Conservation (phyloP, 148 eudicot genomes). For the Rhododendron griersonianum region DNA sequence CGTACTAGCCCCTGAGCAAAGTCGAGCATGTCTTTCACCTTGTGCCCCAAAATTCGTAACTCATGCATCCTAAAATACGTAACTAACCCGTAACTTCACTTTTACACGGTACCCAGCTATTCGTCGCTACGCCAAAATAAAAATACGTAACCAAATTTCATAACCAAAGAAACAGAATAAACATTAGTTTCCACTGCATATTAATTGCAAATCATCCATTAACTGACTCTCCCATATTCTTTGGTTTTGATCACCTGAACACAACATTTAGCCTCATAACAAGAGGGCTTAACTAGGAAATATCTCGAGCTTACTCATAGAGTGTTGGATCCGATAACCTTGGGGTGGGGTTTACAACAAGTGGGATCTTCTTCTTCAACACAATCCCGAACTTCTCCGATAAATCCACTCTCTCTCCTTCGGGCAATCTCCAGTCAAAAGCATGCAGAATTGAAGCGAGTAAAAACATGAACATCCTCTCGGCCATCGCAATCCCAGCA, state of each 20-base stretch:
- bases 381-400: constrained; percentile 61
- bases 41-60: no score
- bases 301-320: constrained; percentile 24
- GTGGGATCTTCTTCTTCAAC: constrained; percentile 46
- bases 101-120: no score
- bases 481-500: constrained; percentile 52
- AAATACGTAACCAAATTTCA: no score
- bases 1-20: no score
- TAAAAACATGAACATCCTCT: constrained; percentile 42
- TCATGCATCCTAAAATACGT: no score
- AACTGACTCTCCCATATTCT: no score
- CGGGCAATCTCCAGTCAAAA: constrained; percentile 57
- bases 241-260: not conserved
- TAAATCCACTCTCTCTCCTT: constrained; percentile 44
- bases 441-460: constrained; percentile 58
- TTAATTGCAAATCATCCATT: no score
- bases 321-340: constrained; percentile 35
- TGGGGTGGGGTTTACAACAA: constrained; percentile 40
- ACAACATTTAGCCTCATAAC: not conserved
- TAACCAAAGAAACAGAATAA: no score
- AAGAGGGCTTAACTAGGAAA: not conserved
- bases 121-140: no score
- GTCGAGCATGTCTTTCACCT: no score
- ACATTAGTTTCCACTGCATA: no score
- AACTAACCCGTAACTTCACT: no score